Base-by-base conservation (phyloP, 2,329 filamentous ascomycete species). In the Gnomoniopsis smithogilvyi region DNA sequence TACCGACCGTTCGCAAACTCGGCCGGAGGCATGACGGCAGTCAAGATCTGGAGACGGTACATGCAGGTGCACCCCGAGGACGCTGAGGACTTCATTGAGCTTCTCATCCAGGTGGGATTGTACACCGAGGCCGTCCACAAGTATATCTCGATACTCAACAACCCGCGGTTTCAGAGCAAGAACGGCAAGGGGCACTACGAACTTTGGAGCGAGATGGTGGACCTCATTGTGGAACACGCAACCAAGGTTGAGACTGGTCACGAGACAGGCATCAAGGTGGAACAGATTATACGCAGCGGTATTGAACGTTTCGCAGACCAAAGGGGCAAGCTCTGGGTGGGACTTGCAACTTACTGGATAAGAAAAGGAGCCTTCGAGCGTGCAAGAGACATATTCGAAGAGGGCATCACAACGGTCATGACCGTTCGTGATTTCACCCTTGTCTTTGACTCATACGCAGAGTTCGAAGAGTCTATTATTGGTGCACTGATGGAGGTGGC, bases 61-160 rank as follows among this genome's bases (percentile, higher is more conserved):
- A 95, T 98, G 85, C 94, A 99, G 74, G 88, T 97, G 48, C 94
- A 97, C 67, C 95, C 95, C 1, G 95, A 98, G 71, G 91, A 97
- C 71, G 86, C 89, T 15, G 95, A 99, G 71, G 94, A 98, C 65
- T 99, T 93, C 67, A 96, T 99, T 65, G 91, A 96, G 68, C 82
- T 98, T 58, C 80, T 99, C 60, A 80, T 91, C 33, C 87, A 94
- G 66, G 88, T 90, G 69, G 86, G 87, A 22, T 83, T 92, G 64
- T 97, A 95, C 73, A 96, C 92, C 1, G 93, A 98, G 70, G 95
- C 95, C 4, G 90, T 96, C 57, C 89, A 89, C 72, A 88, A 89
- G 65, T 99, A 96, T 73, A 96, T 98, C 71, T 86, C 92, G 51
- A 88, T 98, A 54, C 82, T 99, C 67, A 93, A 98, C 78, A 93